These are phyloP conservation scores for Mallotus repandus DNA, from an alignment of 441 rosid genomes.

Conservation along the genomic window DNA sequence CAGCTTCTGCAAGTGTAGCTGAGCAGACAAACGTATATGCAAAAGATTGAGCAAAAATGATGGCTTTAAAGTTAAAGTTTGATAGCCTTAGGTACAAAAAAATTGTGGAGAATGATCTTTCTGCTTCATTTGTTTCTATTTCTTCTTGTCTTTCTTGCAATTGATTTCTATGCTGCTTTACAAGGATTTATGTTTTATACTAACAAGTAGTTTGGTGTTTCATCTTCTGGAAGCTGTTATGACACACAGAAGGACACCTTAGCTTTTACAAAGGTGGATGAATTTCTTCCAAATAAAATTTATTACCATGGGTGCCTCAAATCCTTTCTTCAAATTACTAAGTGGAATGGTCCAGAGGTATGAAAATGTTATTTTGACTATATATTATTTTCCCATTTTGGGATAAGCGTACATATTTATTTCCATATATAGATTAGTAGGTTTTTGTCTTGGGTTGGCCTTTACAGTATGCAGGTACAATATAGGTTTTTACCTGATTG, in stretches of 20 bases:
- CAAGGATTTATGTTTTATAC: not conserved
- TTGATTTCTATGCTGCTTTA: not conserved
- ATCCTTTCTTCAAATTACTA: slow-evolving; percentile 84
- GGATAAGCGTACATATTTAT: not conserved
- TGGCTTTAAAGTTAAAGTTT: not conserved
- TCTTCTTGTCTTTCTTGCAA: not conserved
- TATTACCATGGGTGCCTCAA: slow-evolving; percentile 95
- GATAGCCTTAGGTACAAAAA: not conserved
- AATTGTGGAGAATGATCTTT: not conserved
- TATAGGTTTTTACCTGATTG: not conserved
- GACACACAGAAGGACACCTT: slow-evolving; percentile 88
- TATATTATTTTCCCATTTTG: slow-evolving; percentile 4
- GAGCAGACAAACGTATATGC: not conserved
- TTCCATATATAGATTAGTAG: no score
- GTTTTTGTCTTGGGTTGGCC: not conserved
- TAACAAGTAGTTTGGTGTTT: slow-evolving; percentile 10
- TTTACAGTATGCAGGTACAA: not conserved
- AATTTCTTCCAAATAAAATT: slow-evolving; percentile 66
- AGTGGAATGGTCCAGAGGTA: slow-evolving; percentile 99
- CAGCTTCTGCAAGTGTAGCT: not conserved
- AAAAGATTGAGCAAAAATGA: not conserved
- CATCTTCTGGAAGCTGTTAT: slow-evolving; percentile 57
- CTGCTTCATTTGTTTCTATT: not conserved
- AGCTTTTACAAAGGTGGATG: slow-evolving; percentile 83
- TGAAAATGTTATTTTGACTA: not conserved